Conservation (phyloP, 2,329 filamentous ascomycete genomes). For the Penicillium sp. region DNA sequence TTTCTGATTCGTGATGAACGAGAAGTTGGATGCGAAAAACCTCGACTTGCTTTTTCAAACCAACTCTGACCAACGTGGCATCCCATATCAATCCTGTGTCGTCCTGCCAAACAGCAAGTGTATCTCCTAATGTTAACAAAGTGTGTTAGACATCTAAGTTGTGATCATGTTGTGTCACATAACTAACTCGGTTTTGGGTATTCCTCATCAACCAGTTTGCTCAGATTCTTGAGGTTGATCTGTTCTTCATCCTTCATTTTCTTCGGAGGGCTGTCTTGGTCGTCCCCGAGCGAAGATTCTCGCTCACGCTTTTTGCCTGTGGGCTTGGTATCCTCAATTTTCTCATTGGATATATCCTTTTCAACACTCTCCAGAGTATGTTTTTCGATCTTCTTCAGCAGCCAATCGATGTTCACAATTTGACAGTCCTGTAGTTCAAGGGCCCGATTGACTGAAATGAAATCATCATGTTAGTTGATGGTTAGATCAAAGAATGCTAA, state of each 20-base stretch:
- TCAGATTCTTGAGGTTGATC: neutral
- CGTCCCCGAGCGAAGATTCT: neutral
- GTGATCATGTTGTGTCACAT: too few species aligned
- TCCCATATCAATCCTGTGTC: slow-evolving; percentile 10
- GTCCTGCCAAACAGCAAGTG: slow-evolving; percentile 12
- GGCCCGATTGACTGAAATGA: slow-evolving; percentile 36
- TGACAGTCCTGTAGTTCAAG: slow-evolving; percentile 48
- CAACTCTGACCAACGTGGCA: slow-evolving; percentile 5
- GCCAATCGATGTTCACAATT: slow-evolving; percentile 60
- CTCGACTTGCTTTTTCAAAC: neutral
- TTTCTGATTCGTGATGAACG: neutral
- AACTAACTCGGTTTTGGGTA: neutral
- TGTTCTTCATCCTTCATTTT: slow-evolving; percentile 1
- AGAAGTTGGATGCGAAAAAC: slow-evolving; percentile 10
- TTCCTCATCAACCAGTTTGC: neutral
- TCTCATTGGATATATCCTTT: neutral
- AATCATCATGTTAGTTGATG: neutral
- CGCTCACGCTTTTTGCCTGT: slow-evolving; percentile 1
- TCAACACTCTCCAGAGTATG: neutral
- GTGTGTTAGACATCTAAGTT: neutral
- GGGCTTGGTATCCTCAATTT: neutral
- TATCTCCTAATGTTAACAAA: neutral
- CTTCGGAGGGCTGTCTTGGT: neutral
- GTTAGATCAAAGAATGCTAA: neutral
- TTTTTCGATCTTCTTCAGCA: slow-evolving; percentile 29